Percentiles rank a stretch among this genome's conserved stretches.
phyloP scores from a whole-genome alignment of 1,139 yeast species.

The Blastobotrys indianensis region DNA sequence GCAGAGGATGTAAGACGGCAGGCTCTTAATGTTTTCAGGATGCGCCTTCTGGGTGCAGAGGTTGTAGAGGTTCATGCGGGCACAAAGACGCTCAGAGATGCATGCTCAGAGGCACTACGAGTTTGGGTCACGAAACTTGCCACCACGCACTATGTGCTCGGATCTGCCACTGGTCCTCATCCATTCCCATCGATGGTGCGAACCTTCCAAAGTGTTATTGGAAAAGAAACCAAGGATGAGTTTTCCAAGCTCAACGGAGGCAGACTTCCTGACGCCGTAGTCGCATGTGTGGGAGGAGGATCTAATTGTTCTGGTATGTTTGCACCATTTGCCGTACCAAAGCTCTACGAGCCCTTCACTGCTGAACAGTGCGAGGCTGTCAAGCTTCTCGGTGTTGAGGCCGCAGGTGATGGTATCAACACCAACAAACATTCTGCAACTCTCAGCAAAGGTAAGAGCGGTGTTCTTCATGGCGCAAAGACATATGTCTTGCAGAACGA shows the following conservation, averaged over 20 bases:
- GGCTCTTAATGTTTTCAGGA: constrained; percentile 94
- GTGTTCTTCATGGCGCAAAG: constrained; percentile 97
- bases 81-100: constrained; percentile 93
- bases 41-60: constrained; percentile 92
- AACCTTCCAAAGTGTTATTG: constrained; percentile 97
- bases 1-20: constrained; percentile 99
- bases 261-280: constrained; percentile 83
- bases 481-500: constrained; percentile 84
- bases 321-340: constrained; percentile 83
- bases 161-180: constrained; percentile 98
- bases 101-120: constrained; percentile 95
- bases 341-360: constrained; percentile 45
- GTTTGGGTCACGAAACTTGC: constrained; percentile 87
- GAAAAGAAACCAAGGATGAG: constrained; percentile 89
- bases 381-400: constrained; percentile 87
- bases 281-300: constrained; percentile 99
- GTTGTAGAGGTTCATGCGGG: constrained; percentile 93
- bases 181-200: constrained; percentile 97
- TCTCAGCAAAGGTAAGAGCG: constrained; percentile 84
- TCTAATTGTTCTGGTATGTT: constrained; percentile 95
- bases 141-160: constrained; percentile 89
- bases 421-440: constrained; percentile 90
- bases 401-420: constrained; percentile 96
- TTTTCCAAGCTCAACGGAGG: constrained; percentile 73
- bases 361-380: constrained; percentile 56